Conservation (phyloP, 139 green algal species). For the Pedinophyceae sp. region DNA sequence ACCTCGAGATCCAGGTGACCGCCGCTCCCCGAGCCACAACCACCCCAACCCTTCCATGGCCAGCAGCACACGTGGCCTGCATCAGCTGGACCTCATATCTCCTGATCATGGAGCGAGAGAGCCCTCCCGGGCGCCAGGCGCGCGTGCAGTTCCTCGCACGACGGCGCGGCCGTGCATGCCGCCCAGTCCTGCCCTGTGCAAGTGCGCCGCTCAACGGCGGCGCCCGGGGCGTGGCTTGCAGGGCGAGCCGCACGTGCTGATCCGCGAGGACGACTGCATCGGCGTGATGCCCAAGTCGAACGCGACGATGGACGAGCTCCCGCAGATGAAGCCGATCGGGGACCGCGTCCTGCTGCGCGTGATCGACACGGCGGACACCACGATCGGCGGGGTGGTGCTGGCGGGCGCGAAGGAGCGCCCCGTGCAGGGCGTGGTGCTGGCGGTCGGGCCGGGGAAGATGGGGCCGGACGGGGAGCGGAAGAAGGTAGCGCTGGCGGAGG, state of each 20-base stretch:
- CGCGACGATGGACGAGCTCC: constrained; percentile 66
- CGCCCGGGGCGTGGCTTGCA: too few species aligned
- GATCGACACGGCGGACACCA: constrained; percentile 49
- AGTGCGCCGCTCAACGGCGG: too few species aligned
- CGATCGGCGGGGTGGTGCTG: constrained; percentile 78
- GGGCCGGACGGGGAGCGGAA: constrained; percentile 36
- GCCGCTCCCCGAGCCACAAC: too few species aligned
- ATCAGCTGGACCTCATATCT: too few species aligned
- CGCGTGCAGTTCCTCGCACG: too few species aligned
- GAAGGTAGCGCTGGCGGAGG: constrained; percentile 19
- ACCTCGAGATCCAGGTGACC: constrained; percentile 59
- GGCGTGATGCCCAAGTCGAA: constrained; percentile 53
- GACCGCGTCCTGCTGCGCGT: constrained; percentile 69
- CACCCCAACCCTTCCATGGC: too few species aligned
- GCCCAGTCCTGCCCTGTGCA: too few species aligned
- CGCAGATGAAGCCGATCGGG: constrained; percentile 59
- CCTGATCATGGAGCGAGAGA: too few species aligned
- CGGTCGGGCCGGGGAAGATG: constrained; percentile 19
- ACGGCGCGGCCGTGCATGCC: too few species aligned
- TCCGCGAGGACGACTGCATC: constrained; percentile 80
- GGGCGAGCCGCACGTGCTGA: constrained; percentile 58
- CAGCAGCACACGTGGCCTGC: too few species aligned
- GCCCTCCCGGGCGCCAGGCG: too few species aligned
- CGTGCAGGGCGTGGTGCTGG: constrained; percentile 33
- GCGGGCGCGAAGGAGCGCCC: constrained; percentile 74